These are phyloP conservation scores for Mycosarcoma maydis DNA, from an alignment of 1,284 basidiomycete species.

Conservation along the genomic window DNA sequence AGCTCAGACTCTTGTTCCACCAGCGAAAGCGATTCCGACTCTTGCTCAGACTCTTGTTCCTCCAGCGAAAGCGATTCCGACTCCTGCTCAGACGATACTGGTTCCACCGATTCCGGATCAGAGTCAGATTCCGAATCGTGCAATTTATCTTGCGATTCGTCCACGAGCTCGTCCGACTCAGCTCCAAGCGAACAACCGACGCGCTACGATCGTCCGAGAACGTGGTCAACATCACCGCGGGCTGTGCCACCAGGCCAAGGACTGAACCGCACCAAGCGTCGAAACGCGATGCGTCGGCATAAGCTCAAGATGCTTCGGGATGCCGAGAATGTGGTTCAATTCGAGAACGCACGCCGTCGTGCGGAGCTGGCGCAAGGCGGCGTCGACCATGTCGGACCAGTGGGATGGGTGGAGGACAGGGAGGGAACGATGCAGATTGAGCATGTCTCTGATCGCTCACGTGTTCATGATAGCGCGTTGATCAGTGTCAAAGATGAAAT, in stretches of 20 bases:
- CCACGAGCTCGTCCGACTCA: slow-evolving; percentile 9
- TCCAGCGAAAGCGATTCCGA: slow-evolving; percentile 1
- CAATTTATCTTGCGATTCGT: not conserved
- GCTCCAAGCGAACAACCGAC: slow-evolving; percentile 19
- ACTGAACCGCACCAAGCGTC: slow-evolving; percentile 40
- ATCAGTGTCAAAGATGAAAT: not conserved
- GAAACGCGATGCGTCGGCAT: slow-evolving; percentile 43
- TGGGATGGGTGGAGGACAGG: slow-evolving; percentile 6
- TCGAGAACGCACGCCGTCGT: slow-evolving; percentile 5
- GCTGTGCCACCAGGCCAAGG: slow-evolving; percentile 42
- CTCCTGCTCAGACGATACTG: slow-evolving; percentile 6
- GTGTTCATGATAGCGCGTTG: not conserved
- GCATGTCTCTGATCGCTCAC: not conserved
- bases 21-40: slow-evolving; percentile 1
- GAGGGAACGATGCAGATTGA: slow-evolving; percentile 4
- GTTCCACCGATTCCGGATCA: too few relatives aligned
- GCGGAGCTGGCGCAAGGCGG: not conserved
- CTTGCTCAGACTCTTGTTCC: slow-evolving; percentile 8
- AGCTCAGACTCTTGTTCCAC: not conserved
- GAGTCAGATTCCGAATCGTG: slow-evolving; percentile 1
- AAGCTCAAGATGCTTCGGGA: slow-evolving; percentile 11
- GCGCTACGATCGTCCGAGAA: slow-evolving; percentile 2
- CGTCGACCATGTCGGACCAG: not conserved
- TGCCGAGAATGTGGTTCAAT: slow-evolving; percentile 2
- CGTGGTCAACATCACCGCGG: not conserved